Conservation (phyloP, 768 basidiomycete species). For the Boletus rufocinnamomeus region DNA sequence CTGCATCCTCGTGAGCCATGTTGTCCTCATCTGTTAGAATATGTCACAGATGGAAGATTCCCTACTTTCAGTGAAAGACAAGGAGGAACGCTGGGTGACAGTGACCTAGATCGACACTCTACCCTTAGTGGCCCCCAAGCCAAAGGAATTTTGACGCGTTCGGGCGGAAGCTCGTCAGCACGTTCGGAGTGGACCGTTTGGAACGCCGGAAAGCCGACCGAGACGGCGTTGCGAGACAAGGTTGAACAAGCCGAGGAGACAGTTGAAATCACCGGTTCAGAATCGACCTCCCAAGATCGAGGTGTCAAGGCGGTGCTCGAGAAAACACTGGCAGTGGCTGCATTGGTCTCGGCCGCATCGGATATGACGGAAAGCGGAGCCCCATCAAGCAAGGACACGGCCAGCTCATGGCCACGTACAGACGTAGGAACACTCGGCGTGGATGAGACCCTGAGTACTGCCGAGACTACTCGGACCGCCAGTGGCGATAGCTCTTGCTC, state of each 20-base stretch:
- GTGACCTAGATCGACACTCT: not conserved
- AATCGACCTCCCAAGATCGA: not conserved
- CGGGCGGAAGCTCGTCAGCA: no score
- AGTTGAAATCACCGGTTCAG: not conserved
- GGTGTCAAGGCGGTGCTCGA: not conserved
- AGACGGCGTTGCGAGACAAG: not conserved
- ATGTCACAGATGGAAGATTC: not conserved
- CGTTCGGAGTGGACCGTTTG: not conserved
- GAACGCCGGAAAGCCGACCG: not conserved
- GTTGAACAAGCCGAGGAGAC: not conserved
- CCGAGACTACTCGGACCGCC: not conserved
- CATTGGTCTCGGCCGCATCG: not conserved
- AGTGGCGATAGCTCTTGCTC: not conserved
- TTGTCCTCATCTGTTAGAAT: not conserved
- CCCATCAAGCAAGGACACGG: not conserved
- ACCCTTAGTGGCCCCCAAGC: not conserved
- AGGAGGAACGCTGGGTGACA: not conserved
- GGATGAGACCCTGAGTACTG: not conserved
- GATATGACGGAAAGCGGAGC: not conserved
- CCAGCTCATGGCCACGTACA: not conserved
- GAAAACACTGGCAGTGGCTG: not conserved
- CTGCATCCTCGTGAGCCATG: not conserved
- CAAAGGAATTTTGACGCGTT: not conserved
- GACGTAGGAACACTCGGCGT: not conserved
- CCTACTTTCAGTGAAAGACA: not conserved